Percentiles rank a stretch among this genome's conserved stretches.
phyloP scores from a whole-genome alignment of 148 eudicot genomes.

The Rhododendron ovatum region DNA sequence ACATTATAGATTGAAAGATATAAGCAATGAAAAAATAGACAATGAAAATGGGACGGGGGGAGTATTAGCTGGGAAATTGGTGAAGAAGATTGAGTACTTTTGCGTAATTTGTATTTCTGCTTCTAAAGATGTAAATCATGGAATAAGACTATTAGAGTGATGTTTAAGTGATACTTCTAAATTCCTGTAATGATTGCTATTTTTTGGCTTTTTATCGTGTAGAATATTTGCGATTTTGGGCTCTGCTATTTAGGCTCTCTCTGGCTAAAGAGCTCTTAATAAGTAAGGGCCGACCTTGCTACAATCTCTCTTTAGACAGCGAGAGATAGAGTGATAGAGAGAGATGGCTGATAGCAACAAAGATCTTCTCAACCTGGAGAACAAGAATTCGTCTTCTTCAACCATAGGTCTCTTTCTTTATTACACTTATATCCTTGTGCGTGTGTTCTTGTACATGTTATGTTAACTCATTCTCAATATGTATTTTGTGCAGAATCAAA shows the following conservation, averaged over 20 bases:
- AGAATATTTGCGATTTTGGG: not conserved
- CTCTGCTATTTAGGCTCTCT: not conserved
- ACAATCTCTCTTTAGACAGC: not conserved
- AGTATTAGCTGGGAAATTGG: too few relatives aligned
- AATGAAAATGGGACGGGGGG: too few relatives aligned
- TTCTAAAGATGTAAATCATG: not conserved
- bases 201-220: not conserved
- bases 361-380: constrained; percentile 48
- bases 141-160: not conserved
- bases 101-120: not conserved
- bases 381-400: constrained; percentile 24
- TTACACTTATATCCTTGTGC: not conserved
- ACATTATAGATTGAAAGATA: too few relatives aligned
- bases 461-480: not conserved
- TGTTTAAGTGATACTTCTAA: too few relatives aligned
- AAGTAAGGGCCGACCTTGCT: too few relatives aligned
- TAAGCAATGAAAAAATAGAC: too few relatives aligned
- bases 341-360: constrained; percentile 34
- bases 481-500: constrained; percentile 42
- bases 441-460: not conserved
- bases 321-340: not conserved
- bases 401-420: constrained; percentile 23
- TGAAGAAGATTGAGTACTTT: too few relatives aligned
- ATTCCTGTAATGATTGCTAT: not conserved
- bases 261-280: not conserved